phyloP scores from a whole-genome alignment of 192 early-diverging fungal species.

The Podila horticola region DNA sequence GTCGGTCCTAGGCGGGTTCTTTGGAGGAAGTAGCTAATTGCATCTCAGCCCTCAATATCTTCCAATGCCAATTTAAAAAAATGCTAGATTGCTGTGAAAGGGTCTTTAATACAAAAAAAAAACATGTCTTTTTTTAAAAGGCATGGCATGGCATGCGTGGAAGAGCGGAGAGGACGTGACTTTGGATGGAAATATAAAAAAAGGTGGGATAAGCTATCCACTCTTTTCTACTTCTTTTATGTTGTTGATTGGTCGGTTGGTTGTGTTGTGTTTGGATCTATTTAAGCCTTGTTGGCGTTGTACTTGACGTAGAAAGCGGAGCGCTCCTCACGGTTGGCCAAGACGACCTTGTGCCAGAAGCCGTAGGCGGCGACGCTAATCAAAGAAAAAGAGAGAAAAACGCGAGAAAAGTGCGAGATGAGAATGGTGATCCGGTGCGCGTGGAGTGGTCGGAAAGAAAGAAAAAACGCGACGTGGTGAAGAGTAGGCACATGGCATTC shows the following conservation, averaged over 20 bases:
- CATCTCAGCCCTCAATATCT: too few species aligned
- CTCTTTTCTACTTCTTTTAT: neutral
- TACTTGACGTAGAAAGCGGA: constrained; percentile 22
- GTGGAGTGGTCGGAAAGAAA: neutral
- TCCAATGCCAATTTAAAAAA: too few species aligned
- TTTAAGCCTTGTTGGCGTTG: constrained; percentile 37
- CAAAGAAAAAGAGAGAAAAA: neutral
- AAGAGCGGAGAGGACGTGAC: neutral
- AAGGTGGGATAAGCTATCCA: neutral
- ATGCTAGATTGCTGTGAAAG: too few species aligned
- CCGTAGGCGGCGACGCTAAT: constrained; percentile 32
- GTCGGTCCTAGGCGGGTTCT: constrained; percentile 42
- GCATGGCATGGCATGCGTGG: neutral
- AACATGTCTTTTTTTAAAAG: neutral
- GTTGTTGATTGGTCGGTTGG: neutral
- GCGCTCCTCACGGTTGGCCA: constrained; percentile 18
- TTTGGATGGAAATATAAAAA: neutral
- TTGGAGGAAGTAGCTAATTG: constrained; percentile 21
- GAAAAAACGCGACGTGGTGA: constrained; percentile 4
- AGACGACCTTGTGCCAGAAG: constrained; percentile 35
- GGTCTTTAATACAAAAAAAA: neutral
- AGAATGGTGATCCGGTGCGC: too few species aligned
- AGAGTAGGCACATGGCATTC: too few species aligned
- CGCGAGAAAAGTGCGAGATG: neutral
- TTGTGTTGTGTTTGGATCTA: neutral